Evolutionary conservation across 2,329 filamentous ascomycete genomes (phyloP), one percentile per base, ranked within the genome.

Genomic region (Aspergillus niger): DNA sequence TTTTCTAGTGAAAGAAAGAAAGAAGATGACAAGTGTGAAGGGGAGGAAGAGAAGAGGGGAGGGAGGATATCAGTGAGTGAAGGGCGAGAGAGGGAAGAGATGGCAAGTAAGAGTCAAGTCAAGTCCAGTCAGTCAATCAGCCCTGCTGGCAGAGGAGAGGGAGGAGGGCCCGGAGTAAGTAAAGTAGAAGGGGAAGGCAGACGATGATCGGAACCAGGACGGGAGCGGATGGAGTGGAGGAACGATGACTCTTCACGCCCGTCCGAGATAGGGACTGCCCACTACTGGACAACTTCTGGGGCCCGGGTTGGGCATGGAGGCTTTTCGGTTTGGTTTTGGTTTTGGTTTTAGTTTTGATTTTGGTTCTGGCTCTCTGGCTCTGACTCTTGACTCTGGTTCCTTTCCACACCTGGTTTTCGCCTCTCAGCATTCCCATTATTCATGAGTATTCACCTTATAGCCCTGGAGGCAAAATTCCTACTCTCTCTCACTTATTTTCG

Each of bases 191-290:
- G 51, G 57, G 48, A 30, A 49, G 52, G 38, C 36, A 48, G 36
- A 58, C 32, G 54, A 47, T 26, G 56, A 53, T 57, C 55, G 56
- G 62, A 55, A 58, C 50, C 30, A 52, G 43, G 60, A 63, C 59
- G 61, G 61, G 58, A 55, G 62, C 61, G 65, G 63, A 63, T 62
- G 48, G 44, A 38, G 52, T 28, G 38, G 52, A 41, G 39, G 51
- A 24, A 49, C 50, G 62, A 65, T 65, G 63, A 65, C 63, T 65
- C 64, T 65, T 62, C 61, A 58, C 43, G 41, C 47, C 20, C 58
- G 28, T 47, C 62, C 56, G 55, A 59, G 63, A 60, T 57, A 60
- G 52, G 53, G 48, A 38, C 47, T n/a, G 47, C 24, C 26, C 26
- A 11, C 47, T 32, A 50, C 47, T 50, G 47, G 47, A 50, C 47